phyloP scores from a whole-genome alignment of 345 rosid species.

The Brassica nigra region DNA sequence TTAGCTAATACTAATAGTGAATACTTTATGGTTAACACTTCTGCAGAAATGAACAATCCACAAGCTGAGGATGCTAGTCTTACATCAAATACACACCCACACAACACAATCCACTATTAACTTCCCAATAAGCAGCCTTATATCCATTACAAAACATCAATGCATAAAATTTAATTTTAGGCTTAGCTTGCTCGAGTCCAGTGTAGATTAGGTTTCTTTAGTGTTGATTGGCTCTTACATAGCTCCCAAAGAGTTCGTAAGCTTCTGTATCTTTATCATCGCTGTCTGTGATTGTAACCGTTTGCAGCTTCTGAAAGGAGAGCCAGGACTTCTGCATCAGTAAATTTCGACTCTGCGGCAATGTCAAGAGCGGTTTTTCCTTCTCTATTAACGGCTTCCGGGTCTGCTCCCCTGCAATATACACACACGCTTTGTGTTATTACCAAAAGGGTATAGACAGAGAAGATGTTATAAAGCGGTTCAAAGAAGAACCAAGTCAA shows the following conservation, averaged over 20 bases:
- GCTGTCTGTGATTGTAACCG: slow-evolving; percentile 44
- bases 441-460: not conserved
- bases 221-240: slow-evolving; percentile 30
- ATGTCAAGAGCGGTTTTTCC: slow-evolving; percentile 70
- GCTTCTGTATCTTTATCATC: slow-evolving; percentile 23
- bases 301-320: slow-evolving; percentile 61
- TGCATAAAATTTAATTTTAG: slow-evolving; percentile 16
- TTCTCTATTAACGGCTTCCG: slow-evolving; percentile 56
- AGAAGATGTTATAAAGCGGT: slow-evolving; percentile 1
- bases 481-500: slow-evolving; percentile 31
- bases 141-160: slow-evolving; percentile 35
- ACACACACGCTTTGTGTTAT: not conserved
- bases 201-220: slow-evolving; percentile 8
- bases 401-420: slow-evolving; percentile 84
- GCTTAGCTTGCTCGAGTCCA: slow-evolving; percentile 25
- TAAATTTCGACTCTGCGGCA: slow-evolving; percentile 59
- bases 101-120: slow-evolving; percentile 35
- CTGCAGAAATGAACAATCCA: slow-evolving; percentile 21
- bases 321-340: slow-evolving; percentile 62
- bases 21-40: slow-evolving; percentile 15
- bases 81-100: slow-evolving; percentile 30
- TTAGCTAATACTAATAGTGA: not conserved
- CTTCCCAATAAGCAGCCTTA: slow-evolving; percentile 31
- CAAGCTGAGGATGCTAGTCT: slow-evolving; percentile 21
- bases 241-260: slow-evolving; percentile 14